Evolutionary conservation across 1,284 basidiomycete genomes (phyloP).

Genomic region (Rugiboletus extremiorientalis): DNA sequence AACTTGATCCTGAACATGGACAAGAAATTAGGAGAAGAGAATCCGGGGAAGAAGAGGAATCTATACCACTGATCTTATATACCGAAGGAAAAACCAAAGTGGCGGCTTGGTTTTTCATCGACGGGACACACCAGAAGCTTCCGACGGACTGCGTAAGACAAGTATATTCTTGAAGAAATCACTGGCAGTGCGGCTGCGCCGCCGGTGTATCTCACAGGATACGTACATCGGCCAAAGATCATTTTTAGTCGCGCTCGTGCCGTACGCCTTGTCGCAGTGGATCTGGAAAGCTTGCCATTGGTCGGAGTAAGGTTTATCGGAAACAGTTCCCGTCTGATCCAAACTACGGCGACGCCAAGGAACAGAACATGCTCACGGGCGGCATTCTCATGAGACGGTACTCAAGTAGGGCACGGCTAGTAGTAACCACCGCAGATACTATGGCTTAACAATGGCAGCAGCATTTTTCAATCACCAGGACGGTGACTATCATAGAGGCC

Average conservation of each 20-base stretch:
- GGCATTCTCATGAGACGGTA: neutral
- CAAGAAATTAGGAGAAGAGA: neutral
- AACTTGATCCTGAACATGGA: constrained; percentile 10
- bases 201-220: neutral
- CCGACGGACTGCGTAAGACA: neutral
- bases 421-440: neutral
- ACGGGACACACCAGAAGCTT: too few relatives aligned
- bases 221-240: neutral
- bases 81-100: neutral
- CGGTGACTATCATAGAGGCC: neutral
- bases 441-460: neutral
- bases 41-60: neutral
- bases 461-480: neutral
- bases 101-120: neutral
- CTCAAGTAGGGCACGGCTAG: neutral
- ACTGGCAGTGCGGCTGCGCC: neutral
- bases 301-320: too few relatives aligned
- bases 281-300: too few relatives aligned
- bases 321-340: neutral
- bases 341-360: neutral
- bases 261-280: too few relatives aligned
- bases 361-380: neutral
- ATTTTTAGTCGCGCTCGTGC: neutral
- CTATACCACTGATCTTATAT: neutral
- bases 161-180: neutral